Evolutionary conservation across 208 protist genomes (phyloP).

Genomic region (Trypanosoma brucei): DNA sequence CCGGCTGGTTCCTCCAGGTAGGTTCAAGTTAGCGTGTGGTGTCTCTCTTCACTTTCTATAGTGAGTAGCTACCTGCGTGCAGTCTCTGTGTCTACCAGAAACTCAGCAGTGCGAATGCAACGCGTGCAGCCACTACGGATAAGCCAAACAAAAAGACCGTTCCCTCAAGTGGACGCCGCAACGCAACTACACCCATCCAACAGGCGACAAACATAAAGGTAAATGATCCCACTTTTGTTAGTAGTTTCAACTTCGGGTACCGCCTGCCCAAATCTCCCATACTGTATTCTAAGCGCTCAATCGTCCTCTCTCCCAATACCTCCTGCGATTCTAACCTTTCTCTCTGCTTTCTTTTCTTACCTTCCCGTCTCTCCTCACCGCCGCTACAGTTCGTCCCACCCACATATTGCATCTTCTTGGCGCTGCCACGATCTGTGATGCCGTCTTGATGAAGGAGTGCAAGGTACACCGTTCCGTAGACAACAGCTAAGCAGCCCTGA

Average conservation of each 20-base stretch:
- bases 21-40: too few species aligned
- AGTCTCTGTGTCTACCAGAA: slow-evolving; percentile 10
- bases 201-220: slow-evolving; percentile 24
- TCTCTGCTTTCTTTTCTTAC: neutral
- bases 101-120: slow-evolving; percentile 11
- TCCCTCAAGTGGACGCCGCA: slow-evolving; percentile 62
- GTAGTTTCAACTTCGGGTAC: slow-evolving; percentile 12
- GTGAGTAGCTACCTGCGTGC: too few species aligned
- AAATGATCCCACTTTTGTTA: slow-evolving; percentile 1
- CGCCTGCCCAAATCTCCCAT: slow-evolving; percentile 36
- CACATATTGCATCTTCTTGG: slow-evolving; percentile 1
- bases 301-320: neutral
- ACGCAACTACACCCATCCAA: slow-evolving; percentile 39
- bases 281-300: slow-evolving; percentile 20
- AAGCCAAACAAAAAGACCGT: slow-evolving; percentile 33
- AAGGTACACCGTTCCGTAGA: slow-evolving; percentile 39
- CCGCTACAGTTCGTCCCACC: neutral
- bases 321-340: neutral
- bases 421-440: neutral
- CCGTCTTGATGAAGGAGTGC: slow-evolving; percentile 23
- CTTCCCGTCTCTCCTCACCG: neutral
- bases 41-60: too few species aligned
- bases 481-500: slow-evolving; percentile 29
- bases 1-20: too few species aligned
- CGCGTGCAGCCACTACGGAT: slow-evolving; percentile 31